Percentiles rank a stretch among this genome's conserved stretches.
phyloP scores from a whole-genome alignment of 192 early-diverging fungal genomes.

The Glomus cerebriforme region DNA sequence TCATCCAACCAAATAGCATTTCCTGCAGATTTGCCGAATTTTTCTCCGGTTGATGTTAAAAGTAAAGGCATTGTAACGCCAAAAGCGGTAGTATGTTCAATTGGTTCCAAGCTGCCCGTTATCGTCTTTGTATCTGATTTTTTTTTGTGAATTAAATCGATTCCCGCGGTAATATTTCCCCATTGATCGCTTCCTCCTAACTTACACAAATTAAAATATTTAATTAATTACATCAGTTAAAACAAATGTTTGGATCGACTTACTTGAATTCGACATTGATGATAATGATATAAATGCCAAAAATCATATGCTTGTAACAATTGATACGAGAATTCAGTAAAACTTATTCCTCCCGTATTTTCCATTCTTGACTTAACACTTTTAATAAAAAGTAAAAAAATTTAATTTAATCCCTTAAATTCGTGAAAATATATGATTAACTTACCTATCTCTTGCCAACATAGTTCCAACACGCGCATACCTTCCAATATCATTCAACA shows the following conservation, averaged over 20 bases:
- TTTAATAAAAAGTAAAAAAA: background rate
- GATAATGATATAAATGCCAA: constrained; percentile 72
- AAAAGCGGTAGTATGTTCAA: constrained; percentile 55
- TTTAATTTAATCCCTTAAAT: background rate
- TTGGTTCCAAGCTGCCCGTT: constrained; percentile 18
- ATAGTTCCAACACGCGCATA: constrained; percentile 79
- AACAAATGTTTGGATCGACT: background rate
- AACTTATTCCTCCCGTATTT: constrained; percentile 84
- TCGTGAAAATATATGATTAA: background rate
- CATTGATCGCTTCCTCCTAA: constrained; percentile 96
- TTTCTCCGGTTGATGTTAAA: constrained; percentile 85
- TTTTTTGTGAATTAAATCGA: constrained; percentile 84
- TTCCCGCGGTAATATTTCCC: constrained; percentile 95
- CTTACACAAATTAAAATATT: constrained; percentile 39
- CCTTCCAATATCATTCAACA: constrained; percentile 78
- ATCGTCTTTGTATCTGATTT: constrained; percentile 23
- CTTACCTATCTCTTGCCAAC: constrained; percentile 82
- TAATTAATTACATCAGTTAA: background rate
- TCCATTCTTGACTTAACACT: constrained; percentile 82
- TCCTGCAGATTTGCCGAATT: constrained; percentile 97
- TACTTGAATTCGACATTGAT: constrained; percentile 69
- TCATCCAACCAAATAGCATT: constrained; percentile 95
- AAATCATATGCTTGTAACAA: constrained; percentile 95
- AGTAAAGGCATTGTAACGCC: constrained; percentile 89
- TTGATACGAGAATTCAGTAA: constrained; percentile 97